Evolutionary conservation across 192 early-diverging fungal species (phyloP), one percentile per base, ranked within the genome.

Genomic region (Gryganskiella cystojenkinii): DNA sequence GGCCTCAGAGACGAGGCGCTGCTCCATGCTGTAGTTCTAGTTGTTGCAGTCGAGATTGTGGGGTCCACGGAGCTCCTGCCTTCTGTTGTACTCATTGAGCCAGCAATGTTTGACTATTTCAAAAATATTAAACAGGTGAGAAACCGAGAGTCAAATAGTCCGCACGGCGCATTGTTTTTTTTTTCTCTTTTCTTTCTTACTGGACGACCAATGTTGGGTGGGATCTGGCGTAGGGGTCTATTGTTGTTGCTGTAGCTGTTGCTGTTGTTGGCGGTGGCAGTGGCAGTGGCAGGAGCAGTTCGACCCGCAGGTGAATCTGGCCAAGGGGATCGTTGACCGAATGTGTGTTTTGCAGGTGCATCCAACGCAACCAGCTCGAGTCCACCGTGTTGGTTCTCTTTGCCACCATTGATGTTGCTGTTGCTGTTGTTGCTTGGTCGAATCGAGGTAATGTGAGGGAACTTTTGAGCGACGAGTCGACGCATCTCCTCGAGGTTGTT

Each of bases 401-500:
- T 76, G 33, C 44, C 27, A 27, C 55, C 55, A 43, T 20, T 4
- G 24, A 11, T 30, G 24, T 3, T 20, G 14, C 31, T 30, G 6
- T 6, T 15, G 17, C 4, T 53, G 28, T 35, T 27, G 35, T 46
- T 52, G 31, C 19, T 3, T 17, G 50, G 30, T 30, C 50, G 46
- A 10, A 69, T 60, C 53, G 45, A 63, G 33, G 67, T 64, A 13
- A 78, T 68, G 28, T 22, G 24, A 6, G 74, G 74, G 33, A 78
- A 69, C 50, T 69, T 78, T 34, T 58, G 50, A 13, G 74, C 65
- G 27, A 78, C 61, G 5, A 47, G 46, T 11, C 28, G 52, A 22
- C 61, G 46, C 74, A 78, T 78, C 42, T 78, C 74, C 0, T 64
- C 55, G 15, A 78, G 66, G 45, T 78, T 78, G 56, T 69, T 78